Evolutionary conservation across 225 moss, liverwort and hornwort species (phyloP), one percentile per base, ranked within the genome.

Genomic region (Asterella californica): DNA sequence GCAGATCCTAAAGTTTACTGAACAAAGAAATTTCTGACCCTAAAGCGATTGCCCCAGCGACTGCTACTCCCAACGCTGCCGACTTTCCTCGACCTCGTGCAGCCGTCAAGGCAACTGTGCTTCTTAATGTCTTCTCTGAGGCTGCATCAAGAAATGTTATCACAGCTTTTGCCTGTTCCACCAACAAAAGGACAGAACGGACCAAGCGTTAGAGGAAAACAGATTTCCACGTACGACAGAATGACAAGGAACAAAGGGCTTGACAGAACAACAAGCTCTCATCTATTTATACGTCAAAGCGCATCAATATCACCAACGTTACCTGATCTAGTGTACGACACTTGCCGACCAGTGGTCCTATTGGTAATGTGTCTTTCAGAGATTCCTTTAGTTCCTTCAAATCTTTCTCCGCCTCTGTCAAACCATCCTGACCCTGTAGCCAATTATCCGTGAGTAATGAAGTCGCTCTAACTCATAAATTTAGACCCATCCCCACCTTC

Each of bases 321-420:
- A 90, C 93, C 85, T 93, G 93, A 89, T 97, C 97, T 74, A 94
- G 88, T 79, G 97, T 97, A 67, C 92, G 90, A 70, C 97, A 97
- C 80, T 93, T 97, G 86, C 89, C 89, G 9, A 97, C 93, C 50
- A 97, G 83, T 6, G 88, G 85, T 77, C 97, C 97, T 78, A 93
- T 88, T 71, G 97, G 97, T 75, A 88, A 91, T 1, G 94, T 97
- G 47, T 97, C 97, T 81, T 86, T 87, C 54, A 97, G 84, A 11
- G 97, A 97, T 64, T 93, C 91, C 76, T 94, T 97, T 36, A 97
- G 79, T 22, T 93, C 97, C 87, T 94, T 97, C 79, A 97, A 78
- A 78, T 97, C 94, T 76, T 89, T 97, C 81, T 93, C 97, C n/a
- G 83, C 88, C 79, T 93, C 97, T 57, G 93, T 90, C 50, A 94